Base-by-base conservation (phyloP, 2,329 filamentous ascomycete species). In the Aureobasidium sp. region DNA sequence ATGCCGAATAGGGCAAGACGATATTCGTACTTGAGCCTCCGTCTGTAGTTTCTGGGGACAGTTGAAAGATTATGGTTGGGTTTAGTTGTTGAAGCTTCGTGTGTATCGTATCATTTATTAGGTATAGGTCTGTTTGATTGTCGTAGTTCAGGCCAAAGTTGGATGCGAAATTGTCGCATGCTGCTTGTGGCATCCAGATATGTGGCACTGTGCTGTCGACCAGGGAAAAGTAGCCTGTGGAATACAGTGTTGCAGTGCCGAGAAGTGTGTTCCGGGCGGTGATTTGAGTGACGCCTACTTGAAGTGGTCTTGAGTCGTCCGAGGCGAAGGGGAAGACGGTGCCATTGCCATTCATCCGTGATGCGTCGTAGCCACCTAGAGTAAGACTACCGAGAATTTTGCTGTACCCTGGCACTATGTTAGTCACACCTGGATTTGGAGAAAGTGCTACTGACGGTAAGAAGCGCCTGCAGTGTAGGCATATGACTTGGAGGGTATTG, bases 311-410 rank as follows among this genome's bases (percentile, higher is more conserved):
- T 71, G 67, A 66, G 57, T 84, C 79, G 67, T 85, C 80, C 49
- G 80, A 77, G 13, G 78, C 75, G 47, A 83, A 75, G 49, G 75
- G 78, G 70, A 90, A 90, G 1, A 76, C 77, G 11, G 79, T 77
- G 59, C 85, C 76, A 69, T 90, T 88, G 1, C 79, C 74, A 34
- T 82, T 75, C 63, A 88, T 84, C 47, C 86, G 81, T 45, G 82
- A 80, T 15, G 78, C 71, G 69, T 91, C 88, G 69, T 86, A 90
- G 30, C 89, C 88, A 27, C 89, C 88, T 8, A 91, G 75, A 0
- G 85, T 88, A 50, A 91, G 73, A 32, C 76, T 78, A n/a, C 69
- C 73, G 8, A 74, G 73, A 0, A 69, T 66, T 13, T 72, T 37
- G 76, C 65, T 39, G 70, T 74, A 25, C 72, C 74, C 61, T 67